Evolutionary conservation across 2,329 filamentous ascomycete species (phyloP).

Genomic region (Microdochium trichocladiopsis): DNA sequence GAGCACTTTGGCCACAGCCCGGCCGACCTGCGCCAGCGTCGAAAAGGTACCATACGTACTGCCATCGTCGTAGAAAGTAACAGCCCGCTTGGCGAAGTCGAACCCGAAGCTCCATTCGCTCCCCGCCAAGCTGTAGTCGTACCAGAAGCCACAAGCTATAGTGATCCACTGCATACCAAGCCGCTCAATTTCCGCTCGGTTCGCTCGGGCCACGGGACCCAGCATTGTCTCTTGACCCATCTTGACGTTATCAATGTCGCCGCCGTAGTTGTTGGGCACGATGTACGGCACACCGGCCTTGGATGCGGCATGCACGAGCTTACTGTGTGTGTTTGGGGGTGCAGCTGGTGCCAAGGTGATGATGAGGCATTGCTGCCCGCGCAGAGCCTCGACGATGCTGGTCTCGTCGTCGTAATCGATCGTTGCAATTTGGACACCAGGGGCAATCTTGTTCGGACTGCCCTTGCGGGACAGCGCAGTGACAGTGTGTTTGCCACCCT

Average conservation of each 20-base stretch:
- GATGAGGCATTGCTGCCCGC: conserved; percentile 43
- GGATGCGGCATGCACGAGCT: conserved; percentile 42
- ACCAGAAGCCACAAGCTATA: conserved; percentile 35
- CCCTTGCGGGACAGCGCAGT: conserved; percentile 36
- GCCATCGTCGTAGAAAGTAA: conserved; percentile 45
- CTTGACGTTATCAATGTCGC: conserved; percentile 24
- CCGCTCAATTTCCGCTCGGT: conserved; percentile 26
- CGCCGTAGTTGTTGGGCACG: conserved; percentile 41
- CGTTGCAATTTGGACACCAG: conserved; percentile 27
- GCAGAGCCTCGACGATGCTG: conserved; percentile 36
- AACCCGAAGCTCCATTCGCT: conserved; percentile 32
- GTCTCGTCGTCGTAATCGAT: conserved; percentile 32
- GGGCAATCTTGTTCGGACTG: conserved; percentile 30
- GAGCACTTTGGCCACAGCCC: conserved; percentile 40
- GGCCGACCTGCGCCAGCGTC: conserved; percentile 49
- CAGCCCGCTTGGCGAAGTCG: conserved; percentile 28
- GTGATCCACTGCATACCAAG: conserved; percentile 29
- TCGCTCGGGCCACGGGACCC: conserved; percentile 7
- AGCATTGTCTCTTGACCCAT: conserved; percentile 22
- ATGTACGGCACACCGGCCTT: conserved; percentile 44
- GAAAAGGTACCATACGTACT: conserved; percentile 42
- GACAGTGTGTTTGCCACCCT: conserved; percentile 36
- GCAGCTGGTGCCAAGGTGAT: conserved; percentile 39
- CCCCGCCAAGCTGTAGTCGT: conserved; percentile 37
- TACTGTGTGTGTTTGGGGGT: conserved; percentile 32